Evolutionary conservation across 2,329 filamentous ascomycete genomes (phyloP).

Genomic region (Exophiala bonariae): DNA sequence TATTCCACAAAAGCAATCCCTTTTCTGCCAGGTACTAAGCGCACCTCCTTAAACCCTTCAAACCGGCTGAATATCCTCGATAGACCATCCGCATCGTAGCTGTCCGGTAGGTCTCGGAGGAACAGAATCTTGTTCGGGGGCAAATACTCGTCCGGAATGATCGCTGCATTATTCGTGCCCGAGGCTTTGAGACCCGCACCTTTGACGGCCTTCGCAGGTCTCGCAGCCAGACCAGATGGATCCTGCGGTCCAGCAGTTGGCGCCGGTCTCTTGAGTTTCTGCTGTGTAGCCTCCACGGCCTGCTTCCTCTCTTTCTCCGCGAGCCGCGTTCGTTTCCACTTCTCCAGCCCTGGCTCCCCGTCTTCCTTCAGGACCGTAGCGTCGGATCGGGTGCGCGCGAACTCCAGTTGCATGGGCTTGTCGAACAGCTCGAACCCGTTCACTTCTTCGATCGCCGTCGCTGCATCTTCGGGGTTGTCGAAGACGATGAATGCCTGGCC

Average conservation of each 20-base stretch:
- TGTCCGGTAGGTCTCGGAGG: conserved; percentile 86
- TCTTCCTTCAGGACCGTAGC: conserved; percentile 76
- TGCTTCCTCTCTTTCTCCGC: conserved; percentile 88
- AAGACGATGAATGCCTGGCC: conserved; percentile 96
- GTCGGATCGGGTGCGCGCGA: conserved; percentile 82
- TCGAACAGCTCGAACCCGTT: conserved; percentile 92
- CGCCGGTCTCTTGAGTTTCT: conserved; percentile 68
- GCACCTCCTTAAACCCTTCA: conserved; percentile 91
- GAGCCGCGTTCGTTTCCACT: conserved; percentile 77
- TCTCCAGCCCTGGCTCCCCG: conserved; percentile 78
- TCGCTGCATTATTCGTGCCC: conserved; percentile 64
- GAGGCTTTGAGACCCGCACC: conserved; percentile 76
- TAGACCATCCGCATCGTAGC: conserved; percentile 78
- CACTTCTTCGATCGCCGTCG: conserved; percentile 79
- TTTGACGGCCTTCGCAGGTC: conserved; percentile 64
- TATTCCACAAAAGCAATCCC: conserved; percentile 98
- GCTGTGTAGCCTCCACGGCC: conserved; percentile 76
- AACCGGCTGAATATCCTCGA: conserved; percentile 82
- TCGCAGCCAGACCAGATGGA: conserved; percentile 27
- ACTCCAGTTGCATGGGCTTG: conserved; percentile 82
- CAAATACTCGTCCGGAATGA: conserved; percentile 95
- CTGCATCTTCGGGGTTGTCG: conserved; percentile 75
- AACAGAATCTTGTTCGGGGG: conserved; percentile 97
- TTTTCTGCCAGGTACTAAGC: conserved; percentile 79
- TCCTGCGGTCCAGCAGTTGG: conserved; percentile 39